A percentile compares a stretch with the other conserved stretches of the same genome.
These are phyloP conservation scores for Cytospora paraplurivora DNA, from an alignment of 2,329 filamentous ascomycete genomes.

Conservation along the genomic window DNA sequence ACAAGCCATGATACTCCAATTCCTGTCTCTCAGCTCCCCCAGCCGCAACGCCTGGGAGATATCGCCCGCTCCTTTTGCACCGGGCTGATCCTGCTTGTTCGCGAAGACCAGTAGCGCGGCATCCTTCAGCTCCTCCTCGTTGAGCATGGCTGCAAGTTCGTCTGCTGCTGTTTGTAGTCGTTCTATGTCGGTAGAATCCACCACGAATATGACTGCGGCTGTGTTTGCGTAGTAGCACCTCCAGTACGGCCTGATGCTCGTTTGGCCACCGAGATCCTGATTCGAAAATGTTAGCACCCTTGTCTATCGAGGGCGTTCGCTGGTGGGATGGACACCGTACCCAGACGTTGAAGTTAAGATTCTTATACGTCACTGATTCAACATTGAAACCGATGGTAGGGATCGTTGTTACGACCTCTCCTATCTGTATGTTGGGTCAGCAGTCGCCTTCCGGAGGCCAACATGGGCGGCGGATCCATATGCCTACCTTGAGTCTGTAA, in stretches of 20 bases:
- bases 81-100: constrained; percentile 98
- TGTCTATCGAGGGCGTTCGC: constrained; percentile 25
- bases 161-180: constrained; percentile 89
- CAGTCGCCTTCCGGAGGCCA: not conserved
- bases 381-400: constrained; percentile 99
- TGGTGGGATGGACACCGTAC: constrained; percentile 52
- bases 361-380: constrained; percentile 97
- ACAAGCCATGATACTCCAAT: constrained; percentile 99
- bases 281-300: constrained; percentile 25
- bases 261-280: constrained; percentile 92
- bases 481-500: constrained; percentile 84
- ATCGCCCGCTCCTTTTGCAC: constrained; percentile 93
- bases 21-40: constrained; percentile 89
- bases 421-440: constrained; percentile 64
- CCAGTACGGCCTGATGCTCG: constrained; percentile 98
- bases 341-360: constrained; percentile 99
- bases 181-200: constrained; percentile 97
- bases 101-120: constrained; percentile 92
- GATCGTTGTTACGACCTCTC: constrained; percentile 98
- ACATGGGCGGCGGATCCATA: not conserved
- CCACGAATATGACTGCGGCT: constrained; percentile 96
- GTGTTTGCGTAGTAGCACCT: constrained; percentile 99
- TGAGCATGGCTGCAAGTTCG: constrained; percentile 91
- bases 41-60: constrained; percentile 92
- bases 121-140: constrained; percentile 94